Conservation (phyloP, 306 rosid species). For the Sesbania bispinosa region DNA sequence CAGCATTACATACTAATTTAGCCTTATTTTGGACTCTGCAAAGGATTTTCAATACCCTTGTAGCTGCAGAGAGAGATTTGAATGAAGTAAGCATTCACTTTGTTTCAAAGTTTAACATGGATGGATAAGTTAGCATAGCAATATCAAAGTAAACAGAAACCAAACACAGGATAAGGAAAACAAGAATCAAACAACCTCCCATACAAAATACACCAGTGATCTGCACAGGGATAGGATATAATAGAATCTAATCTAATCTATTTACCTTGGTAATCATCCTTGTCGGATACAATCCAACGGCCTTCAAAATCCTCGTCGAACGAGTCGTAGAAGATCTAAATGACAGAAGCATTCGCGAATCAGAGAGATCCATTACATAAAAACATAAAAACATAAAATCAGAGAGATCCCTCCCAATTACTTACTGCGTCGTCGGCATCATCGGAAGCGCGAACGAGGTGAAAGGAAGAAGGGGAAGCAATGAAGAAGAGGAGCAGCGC, state of each 20-base stretch:
- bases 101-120: not conserved
- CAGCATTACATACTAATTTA: not conserved
- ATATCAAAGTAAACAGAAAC: too few species aligned
- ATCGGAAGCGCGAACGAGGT: slow-evolving; percentile 55
- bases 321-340: slow-evolving; percentile 80
- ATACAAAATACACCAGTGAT: not conserved
- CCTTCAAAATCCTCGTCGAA: slow-evolving; percentile 74
- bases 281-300: slow-evolving; percentile 74
- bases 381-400: not conserved
- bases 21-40: not conserved
- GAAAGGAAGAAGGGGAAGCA: slow-evolving; percentile 45
- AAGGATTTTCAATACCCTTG: not conserved
- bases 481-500: slow-evolving; percentile 34
- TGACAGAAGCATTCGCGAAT: not conserved
- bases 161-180: not conserved
- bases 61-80: not conserved
- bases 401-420: not conserved
- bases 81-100: not conserved
- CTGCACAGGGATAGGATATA: not conserved
- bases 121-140: not conserved
- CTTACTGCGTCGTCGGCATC: slow-evolving; percentile 41
- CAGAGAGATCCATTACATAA: not conserved
- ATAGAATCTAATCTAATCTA: not conserved
- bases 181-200: not conserved
- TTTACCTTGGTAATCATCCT: slow-evolving; percentile 69